A percentile compares a stretch with the other conserved stretches of the same genome.
phyloP scores from a whole-genome alignment of 225 moss, liverwort and hornwort species.

The Thuidium tamariscinum region DNA sequence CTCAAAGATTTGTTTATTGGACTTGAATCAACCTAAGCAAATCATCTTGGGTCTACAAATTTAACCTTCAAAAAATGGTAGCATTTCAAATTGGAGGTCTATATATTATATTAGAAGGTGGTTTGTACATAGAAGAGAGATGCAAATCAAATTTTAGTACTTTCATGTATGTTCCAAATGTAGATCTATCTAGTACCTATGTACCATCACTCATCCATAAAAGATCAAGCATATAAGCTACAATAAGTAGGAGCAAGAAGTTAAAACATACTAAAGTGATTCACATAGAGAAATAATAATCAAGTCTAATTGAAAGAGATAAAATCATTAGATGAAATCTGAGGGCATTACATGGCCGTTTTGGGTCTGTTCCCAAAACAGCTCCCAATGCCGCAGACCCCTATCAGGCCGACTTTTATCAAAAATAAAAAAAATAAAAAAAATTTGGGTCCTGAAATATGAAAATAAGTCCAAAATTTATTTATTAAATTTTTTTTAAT shows the following conservation, averaged over 20 bases:
- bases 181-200: fast-evolving
- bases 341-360: no score
- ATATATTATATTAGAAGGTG: no score
- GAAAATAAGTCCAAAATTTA: no score
- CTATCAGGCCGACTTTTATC: no score
- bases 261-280: background rate
- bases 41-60: fast-evolving
- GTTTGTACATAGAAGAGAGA: background rate
- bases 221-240: background rate
- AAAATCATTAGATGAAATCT: no score
- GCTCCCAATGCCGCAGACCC: no score
- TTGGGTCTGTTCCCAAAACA: no score
- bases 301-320: background rate
- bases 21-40: fast-evolving
- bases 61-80: background rate
- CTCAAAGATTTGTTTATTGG: background rate
- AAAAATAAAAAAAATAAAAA: no score
- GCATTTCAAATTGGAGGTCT: no score
- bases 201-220: fast-evolving
- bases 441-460: no score
- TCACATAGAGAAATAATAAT: fast-evolving
- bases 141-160: background rate
- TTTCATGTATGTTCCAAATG: background rate
- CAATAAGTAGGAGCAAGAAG: no score
- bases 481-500: no score